A percentile compares a stretch with the other conserved stretches of the same genome.
These are phyloP conservation scores for Claviceps monticola DNA, from an alignment of 2,329 filamentous ascomycete species.

Conservation along the genomic window DNA sequence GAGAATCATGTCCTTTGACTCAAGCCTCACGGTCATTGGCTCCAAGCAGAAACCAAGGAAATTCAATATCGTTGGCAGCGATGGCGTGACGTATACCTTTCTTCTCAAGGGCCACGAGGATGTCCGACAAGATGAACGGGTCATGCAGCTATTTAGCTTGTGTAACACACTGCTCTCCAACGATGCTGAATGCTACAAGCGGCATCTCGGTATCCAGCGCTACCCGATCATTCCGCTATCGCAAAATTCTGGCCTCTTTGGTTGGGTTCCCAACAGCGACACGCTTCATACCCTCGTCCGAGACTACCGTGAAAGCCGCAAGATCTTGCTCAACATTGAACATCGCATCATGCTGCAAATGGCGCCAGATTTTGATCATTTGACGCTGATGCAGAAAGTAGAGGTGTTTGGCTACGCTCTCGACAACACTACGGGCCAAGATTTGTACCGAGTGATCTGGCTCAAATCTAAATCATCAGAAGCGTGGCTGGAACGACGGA, in stretches of 20 bases:
- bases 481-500: constrained; percentile 90
- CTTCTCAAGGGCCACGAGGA: constrained; percentile 97
- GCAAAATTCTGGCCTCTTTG: constrained; percentile 86
- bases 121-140: constrained; percentile 94
- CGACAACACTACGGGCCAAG: constrained; percentile 97
- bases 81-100: constrained; percentile 79
- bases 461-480: constrained; percentile 97
- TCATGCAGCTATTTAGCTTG: constrained; percentile 97
- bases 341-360: constrained; percentile 99
- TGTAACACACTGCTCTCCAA: constrained; percentile 91
- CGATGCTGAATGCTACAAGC: constrained; percentile 92
- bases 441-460: constrained; percentile 95
- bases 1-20: constrained; percentile 78
- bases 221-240: constrained; percentile 96
- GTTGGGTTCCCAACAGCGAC: constrained; percentile 96
- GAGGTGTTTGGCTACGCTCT: constrained; percentile 98
- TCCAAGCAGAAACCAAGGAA: constrained; percentile 94
- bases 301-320: constrained; percentile 91
- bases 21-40: constrained; percentile 80
- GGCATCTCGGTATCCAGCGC: constrained; percentile 88
- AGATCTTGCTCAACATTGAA: constrained; percentile 97
- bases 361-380: constrained; percentile 96
- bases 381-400: constrained; percentile 99
- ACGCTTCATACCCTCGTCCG: constrained; percentile 93
- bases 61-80: constrained; percentile 75